These are phyloP conservation scores for Alternaria infectoria DNA, from an alignment of 2,329 filamentous ascomycete genomes.

Conservation along the genomic window DNA sequence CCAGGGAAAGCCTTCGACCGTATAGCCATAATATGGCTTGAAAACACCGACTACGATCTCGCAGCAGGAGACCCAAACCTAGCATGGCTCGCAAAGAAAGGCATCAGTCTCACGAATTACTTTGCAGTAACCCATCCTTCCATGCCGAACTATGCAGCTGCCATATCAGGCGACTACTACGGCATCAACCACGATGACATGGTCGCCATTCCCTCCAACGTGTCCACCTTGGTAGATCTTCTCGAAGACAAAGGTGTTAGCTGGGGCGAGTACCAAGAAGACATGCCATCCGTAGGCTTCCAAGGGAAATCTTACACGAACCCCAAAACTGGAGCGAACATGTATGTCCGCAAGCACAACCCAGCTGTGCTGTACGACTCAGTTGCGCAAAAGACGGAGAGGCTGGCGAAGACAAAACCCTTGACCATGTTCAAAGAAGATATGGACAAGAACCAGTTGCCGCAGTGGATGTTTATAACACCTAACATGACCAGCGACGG, in stretches of 20 bases:
- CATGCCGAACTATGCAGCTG: conserved; percentile 76
- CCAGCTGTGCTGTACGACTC: conserved; percentile 69
- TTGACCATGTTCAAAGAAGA: conserved; percentile 66
- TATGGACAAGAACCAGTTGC: conserved; percentile 27
- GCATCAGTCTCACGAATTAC: conserved; percentile 64
- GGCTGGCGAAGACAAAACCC: conserved; percentile 76
- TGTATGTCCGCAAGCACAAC: conserved; percentile 87
- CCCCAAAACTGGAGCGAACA: conserved; percentile 70
- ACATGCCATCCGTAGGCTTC: conserved; percentile 76
- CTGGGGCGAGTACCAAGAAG: conserved; percentile 74
- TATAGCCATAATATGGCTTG: conserved; percentile 75
- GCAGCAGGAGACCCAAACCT: conserved; percentile 68
- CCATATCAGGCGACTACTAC: conserved; percentile 74
- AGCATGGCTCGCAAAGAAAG: conserved; percentile 63
- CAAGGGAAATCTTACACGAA: conserved; percentile 65
- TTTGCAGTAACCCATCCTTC: conserved; percentile 71
- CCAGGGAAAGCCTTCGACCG: conserved; percentile 76
- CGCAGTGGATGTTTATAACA: conserved; percentile 45
- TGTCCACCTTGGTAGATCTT: conserved; percentile 50
- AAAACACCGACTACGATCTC: conserved; percentile 74
- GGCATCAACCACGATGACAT: conserved; percentile 74
- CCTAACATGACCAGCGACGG: conserved; percentile 79
- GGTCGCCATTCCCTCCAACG: conserved; percentile 52
- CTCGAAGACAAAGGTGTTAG: conserved; percentile 52
- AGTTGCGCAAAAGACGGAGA: conserved; percentile 63